Evolutionary conservation across 2,329 filamentous ascomycete species (phyloP), one percentile per base, ranked within the genome.

Genomic region (Scedosporium minutisporum): DNA sequence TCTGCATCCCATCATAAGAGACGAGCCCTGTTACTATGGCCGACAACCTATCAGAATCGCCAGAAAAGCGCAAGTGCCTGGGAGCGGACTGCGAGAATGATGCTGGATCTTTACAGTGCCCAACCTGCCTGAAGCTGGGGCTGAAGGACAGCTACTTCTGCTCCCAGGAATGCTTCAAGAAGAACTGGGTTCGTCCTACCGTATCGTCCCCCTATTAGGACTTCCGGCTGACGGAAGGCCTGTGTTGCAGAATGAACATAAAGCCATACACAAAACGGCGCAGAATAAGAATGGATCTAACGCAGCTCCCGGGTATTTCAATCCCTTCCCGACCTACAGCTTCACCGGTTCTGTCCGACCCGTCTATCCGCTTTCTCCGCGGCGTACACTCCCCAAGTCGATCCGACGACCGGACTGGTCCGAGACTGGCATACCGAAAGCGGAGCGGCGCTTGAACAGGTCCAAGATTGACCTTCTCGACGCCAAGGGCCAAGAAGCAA

Each of bases 151-250:
- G 91, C 78, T 97, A 87, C 77, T 99, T 97, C 79, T 99, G 95
- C 80, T 92, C 92, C 29, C 95, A 99, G 76, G 95, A 97, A 69
- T 99, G 95, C 81, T 99, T 99, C 79, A 97, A 97, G 82, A 88
- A 87, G 76, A 99, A 92, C 81, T 99, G 95, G 95, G 95, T 97
- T 86, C 70, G 85, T 69, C 68, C 51, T 60, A n/a, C 23, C 2
- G 27, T 23, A 4, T n/a, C 58, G 23, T n/a, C 6, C 21, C 23
- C 33, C 27, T 42, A 6, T 21, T 18, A 23, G 58, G 25, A 16
- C 16, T 46, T 58, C 33, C 10, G 14, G 25, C 57, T 58, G 57
- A 58, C 29, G 21, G 27, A 29, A 25, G n/a, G 23, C 23, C 23
- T 25, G 58, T 48, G 38, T 46, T 44, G 21, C 53, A 61, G 60